These are phyloP conservation scores for Pichia deserticola DNA, from an alignment of 805 yeast genomes.

Conservation along the genomic window DNA sequence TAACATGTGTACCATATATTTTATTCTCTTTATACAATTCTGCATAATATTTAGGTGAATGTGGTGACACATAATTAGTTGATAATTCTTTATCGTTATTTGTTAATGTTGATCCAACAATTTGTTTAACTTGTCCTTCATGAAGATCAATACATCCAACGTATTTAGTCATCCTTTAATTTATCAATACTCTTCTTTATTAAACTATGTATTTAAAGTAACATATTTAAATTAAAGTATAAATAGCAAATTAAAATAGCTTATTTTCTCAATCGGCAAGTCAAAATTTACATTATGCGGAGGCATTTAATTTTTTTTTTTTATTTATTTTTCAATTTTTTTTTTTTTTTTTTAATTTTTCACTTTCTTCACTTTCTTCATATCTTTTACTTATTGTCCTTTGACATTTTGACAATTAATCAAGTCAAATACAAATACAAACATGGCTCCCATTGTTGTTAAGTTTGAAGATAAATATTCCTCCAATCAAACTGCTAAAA, in stretches of 20 bases:
- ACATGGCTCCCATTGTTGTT: constrained; percentile 40
- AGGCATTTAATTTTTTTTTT: not conserved
- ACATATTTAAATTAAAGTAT: no score
- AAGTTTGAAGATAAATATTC: constrained; percentile 33
- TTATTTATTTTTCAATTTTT: not conserved
- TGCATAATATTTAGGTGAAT: constrained; percentile 73
- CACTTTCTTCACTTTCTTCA: not conserved
- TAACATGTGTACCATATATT: constrained; percentile 82
- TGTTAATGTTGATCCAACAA: constrained; percentile 85
- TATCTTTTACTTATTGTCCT: not conserved
- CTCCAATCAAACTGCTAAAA: constrained; percentile 15
- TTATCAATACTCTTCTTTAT: no score
- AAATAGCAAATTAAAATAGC: no score
- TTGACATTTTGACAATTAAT: not conserved
- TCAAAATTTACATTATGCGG: no score
- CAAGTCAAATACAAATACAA: not conserved
- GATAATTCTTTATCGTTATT: constrained; percentile 34
- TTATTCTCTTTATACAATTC: constrained; percentile 50
- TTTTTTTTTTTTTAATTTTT: not conserved
- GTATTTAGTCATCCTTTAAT: constrained; percentile 62
- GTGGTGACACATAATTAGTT: constrained; percentile 73
- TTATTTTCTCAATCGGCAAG: no score
- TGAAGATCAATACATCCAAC: constrained; percentile 96
- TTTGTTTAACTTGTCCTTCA: constrained; percentile 91
- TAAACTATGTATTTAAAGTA: no score